Evolutionary conservation across 208 protist species (phyloP).

Genomic region (Leishmania arabica): DNA sequence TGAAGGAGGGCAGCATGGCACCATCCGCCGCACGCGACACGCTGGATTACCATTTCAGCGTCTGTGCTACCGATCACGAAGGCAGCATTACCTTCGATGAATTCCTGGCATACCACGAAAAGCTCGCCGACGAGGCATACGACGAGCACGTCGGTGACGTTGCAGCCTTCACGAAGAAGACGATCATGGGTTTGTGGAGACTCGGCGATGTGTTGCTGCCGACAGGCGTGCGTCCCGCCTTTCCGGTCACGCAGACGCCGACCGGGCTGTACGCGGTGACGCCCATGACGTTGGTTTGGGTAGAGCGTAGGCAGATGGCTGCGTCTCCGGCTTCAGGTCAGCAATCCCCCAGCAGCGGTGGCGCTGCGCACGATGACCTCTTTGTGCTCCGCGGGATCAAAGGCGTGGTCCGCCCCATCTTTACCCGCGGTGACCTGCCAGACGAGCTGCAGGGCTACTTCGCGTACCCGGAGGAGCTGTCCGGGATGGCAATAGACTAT

Average conservation of each 20-base stretch:
- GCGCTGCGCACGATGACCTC: neutral
- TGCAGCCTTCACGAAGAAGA: constrained; percentile 56
- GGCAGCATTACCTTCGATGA: constrained; percentile 78
- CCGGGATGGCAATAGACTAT: constrained; percentile 62
- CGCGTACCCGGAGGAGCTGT: constrained; percentile 77
- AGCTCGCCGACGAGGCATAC: constrained; percentile 71
- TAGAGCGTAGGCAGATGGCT: constrained; percentile 15
- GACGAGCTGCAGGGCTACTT: constrained; percentile 81
- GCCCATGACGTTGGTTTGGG: constrained; percentile 82
- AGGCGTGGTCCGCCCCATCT: constrained; percentile 73
- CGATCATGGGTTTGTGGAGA: constrained; percentile 73
- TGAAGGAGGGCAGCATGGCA: constrained; percentile 75
- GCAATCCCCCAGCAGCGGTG: neutral
- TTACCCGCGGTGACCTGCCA: constrained; percentile 77
- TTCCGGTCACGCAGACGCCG: constrained; percentile 46
- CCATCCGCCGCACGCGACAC: constrained; percentile 65
- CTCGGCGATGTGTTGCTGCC: constrained; percentile 76
- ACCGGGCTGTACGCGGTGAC: constrained; percentile 61
- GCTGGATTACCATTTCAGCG: constrained; percentile 59
- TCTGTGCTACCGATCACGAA: constrained; percentile 46
- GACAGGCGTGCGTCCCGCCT: constrained; percentile 66
- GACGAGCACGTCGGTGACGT: constrained; percentile 57
- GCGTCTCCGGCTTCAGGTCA: neutral
- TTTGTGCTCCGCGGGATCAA: constrained; percentile 67
- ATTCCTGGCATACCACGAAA: constrained; percentile 80